Percentiles rank a stretch among this genome's conserved stretches.
Evolutionary conservation across 805 yeast species (phyloP).

Genomic region (Hanseniaspora nectarophila): DNA sequence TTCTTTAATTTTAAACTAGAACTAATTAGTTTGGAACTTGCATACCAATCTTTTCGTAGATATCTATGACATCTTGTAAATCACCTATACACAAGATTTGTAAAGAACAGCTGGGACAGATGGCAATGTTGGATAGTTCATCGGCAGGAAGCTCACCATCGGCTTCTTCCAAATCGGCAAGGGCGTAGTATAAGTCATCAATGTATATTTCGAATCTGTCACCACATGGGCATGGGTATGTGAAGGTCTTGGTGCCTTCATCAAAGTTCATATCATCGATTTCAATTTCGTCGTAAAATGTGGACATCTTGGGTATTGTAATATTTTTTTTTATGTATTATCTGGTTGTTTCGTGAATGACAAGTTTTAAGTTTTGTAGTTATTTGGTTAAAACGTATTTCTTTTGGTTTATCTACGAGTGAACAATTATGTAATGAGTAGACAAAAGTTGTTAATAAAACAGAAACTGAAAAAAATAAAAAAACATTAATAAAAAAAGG

Average conservation of each 20-base stretch:
- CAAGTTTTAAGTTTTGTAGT: too few relatives aligned
- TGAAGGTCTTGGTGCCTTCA: constrained; percentile 64
- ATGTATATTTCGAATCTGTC: constrained; percentile 78
- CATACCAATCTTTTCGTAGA: constrained; percentile 30
- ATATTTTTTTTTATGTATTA: too few relatives aligned
- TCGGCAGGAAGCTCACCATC: constrained; percentile 12
- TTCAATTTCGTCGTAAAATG: constrained; percentile 85
- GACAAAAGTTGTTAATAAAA: background rate
- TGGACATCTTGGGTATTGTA: constrained; percentile 35
- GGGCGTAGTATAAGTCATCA: constrained; percentile 82
- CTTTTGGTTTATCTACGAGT: background rate
- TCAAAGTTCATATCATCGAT: constrained; percentile 94
- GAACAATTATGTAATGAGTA: background rate
- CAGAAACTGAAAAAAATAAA: background rate
- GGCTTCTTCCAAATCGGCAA: constrained; percentile 33
- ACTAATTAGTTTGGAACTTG: constrained; percentile 24
- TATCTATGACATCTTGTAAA: constrained; percentile 36
- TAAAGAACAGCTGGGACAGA: constrained; percentile 89
- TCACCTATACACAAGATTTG: constrained; percentile 90
- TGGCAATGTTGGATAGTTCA: constrained; percentile 45
- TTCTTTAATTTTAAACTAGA: too few relatives aligned
- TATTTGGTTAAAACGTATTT: background rate
- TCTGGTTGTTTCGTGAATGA: too few relatives aligned
- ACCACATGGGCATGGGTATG: constrained; percentile 97
- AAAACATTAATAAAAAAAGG: background rate